Conservation (phyloP, 2,329 filamentous ascomycete genomes). For the Alternaria sp. region DNA sequence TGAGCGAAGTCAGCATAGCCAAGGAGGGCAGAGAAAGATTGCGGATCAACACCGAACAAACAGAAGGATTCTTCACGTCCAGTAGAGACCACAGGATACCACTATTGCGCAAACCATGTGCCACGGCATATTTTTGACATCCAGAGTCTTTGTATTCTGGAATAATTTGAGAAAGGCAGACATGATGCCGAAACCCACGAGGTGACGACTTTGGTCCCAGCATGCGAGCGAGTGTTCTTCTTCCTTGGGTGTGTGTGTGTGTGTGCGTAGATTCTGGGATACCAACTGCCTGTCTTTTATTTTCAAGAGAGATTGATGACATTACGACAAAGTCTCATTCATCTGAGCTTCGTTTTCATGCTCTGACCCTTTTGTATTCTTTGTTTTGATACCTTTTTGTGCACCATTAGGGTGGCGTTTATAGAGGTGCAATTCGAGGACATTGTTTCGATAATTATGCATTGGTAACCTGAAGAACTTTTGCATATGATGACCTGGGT, state of each 20-base stretch:
- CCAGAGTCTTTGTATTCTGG: slow-evolving; percentile 9
- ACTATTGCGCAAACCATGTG: slow-evolving; percentile 6
- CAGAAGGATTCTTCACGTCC: background rate
- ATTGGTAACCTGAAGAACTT: background rate
- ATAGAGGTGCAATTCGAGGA: slow-evolving; percentile 33
- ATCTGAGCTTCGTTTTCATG: slow-evolving; percentile 1
- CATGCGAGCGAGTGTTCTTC: slow-evolving; percentile 9
- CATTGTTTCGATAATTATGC: background rate
- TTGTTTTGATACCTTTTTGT: slow-evolving; percentile 13
- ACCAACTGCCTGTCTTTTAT: slow-evolving; percentile 15
- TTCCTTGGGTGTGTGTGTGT: slow-evolving; percentile 7
- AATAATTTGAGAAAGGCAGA: slow-evolving; percentile 3
- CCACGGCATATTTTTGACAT: slow-evolving; percentile 4
- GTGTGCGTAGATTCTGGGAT: slow-evolving; percentile 26
- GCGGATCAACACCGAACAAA: background rate
- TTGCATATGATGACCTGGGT: background rate
- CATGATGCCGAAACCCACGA: background rate
- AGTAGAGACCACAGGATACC: slow-evolving; percentile 4
- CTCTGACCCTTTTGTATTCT: slow-evolving; percentile 4
- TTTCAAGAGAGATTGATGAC: slow-evolving; percentile 12
- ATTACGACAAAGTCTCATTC: slow-evolving; percentile 8
- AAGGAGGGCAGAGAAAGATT: background rate
- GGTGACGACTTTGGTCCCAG: slow-evolving; percentile 11
- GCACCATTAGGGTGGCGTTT: slow-evolving; percentile 36
- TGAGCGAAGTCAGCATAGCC: background rate